Percentiles rank a stretch among this genome's conserved stretches.
Evolutionary conservation across 345 rosid species (phyloP).

Genomic region (Litchi chinensis): DNA sequence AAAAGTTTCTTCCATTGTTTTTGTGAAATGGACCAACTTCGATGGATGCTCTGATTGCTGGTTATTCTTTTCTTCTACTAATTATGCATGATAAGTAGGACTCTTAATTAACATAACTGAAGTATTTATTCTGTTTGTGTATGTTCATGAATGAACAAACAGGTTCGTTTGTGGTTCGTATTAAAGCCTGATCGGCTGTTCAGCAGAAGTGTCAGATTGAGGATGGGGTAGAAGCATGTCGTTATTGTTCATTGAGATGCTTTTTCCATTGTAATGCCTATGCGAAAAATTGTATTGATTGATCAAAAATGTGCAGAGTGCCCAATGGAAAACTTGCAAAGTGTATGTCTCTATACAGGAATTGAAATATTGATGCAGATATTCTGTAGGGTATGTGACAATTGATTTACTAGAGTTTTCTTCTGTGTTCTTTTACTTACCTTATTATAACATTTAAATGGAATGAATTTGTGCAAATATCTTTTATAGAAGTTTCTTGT

Average conservation of each 20-base stretch:
- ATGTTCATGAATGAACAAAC: conserved; percentile 9
- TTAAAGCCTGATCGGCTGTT: conserved; percentile 60
- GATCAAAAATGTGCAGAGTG: not conserved
- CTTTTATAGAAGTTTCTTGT: no score
- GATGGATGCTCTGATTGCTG: not conserved
- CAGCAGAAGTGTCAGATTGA: not conserved
- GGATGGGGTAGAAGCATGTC: conserved; percentile 4
- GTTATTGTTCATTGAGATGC: not conserved
- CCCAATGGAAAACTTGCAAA: not conserved
- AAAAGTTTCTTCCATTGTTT: not conserved
- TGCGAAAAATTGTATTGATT: conserved; percentile 5
- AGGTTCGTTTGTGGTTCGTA: conserved; percentile 88
- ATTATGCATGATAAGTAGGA: not conserved
- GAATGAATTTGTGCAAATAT: no score
- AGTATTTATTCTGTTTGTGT: no score
- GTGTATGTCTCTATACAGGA: not conserved
- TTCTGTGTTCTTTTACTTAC: not conserved
- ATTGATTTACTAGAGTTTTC: not conserved
- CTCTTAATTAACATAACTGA: not conserved
- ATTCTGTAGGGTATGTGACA: not conserved
- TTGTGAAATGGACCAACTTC: not conserved
- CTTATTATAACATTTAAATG: not conserved
- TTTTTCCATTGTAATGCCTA: not conserved
- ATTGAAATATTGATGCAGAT: conserved; percentile 1
- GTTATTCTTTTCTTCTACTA: conserved; percentile 2